Percentiles rank a stretch among this genome's conserved stretches.
Evolutionary conservation across 164 flowering plant species (phyloP).

Genomic region (Berberis thunbergii): DNA sequence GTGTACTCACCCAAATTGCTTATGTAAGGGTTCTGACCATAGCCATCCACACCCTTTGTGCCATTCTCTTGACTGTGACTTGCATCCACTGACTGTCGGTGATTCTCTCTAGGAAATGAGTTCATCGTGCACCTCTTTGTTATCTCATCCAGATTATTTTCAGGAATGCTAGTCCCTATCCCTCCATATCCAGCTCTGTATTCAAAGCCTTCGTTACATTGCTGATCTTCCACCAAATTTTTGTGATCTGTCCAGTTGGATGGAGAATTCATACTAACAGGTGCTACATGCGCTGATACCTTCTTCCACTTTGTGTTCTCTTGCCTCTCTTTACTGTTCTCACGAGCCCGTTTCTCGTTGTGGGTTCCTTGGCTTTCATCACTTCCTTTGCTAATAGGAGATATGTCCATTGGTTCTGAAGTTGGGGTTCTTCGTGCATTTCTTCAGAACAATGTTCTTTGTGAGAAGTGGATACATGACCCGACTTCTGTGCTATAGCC

Average conservation of each 20-base stretch:
- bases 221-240: background rate
- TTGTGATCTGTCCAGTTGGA: background rate
- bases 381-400: background rate
- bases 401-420: background rate
- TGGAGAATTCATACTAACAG: background rate
- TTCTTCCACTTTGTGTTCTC: background rate
- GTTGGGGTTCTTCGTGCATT: constrained; percentile 46
- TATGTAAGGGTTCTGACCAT: background rate
- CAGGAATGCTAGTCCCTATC: background rate
- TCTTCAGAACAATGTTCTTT: constrained; percentile 46
- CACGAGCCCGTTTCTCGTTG: no score
- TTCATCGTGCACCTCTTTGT: background rate
- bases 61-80: background rate
- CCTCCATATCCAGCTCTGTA: background rate
- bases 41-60: background rate
- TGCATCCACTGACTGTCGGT: background rate
- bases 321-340: background rate
- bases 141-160: background rate
- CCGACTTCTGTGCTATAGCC: constrained; percentile 49
- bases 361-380: no score
- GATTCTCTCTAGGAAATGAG: background rate
- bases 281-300: background rate
- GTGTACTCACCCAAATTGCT: background rate
- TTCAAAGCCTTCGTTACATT: background rate
- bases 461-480: constrained; percentile 34